A percentile compares a stretch with the other conserved stretches of the same genome.
Evolutionary conservation across 257 asterid species (phyloP).

Genomic region (Jaltomata sinuosa): DNA sequence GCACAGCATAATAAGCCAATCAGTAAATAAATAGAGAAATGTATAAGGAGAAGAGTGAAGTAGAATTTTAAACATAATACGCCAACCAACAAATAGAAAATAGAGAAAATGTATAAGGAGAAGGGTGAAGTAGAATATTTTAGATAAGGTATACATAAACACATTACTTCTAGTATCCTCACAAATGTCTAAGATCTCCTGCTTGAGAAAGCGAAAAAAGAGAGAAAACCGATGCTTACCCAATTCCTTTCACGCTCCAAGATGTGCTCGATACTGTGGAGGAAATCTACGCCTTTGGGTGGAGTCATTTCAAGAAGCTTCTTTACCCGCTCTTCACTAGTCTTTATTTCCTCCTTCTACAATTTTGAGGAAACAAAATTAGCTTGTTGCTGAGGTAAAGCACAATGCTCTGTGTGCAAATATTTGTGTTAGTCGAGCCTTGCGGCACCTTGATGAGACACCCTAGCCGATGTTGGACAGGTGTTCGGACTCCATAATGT

Average conservation of each 20-base stretch:
- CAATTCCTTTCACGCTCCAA: slow-evolving; percentile 96
- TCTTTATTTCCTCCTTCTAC: slow-evolving; percentile 82
- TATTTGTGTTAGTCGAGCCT: not conserved
- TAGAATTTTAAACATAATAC: not conserved
- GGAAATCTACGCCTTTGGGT: slow-evolving; percentile 86
- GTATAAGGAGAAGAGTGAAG: not conserved
- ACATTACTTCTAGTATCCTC: not conserved
- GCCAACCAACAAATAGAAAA: slow-evolving; percentile 2
- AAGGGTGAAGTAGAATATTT: not conserved
- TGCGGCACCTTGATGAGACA: not conserved
- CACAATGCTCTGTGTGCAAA: not conserved
- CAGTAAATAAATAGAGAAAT: slow-evolving; percentile 7
- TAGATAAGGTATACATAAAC: not conserved
- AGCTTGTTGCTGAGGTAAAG: not conserved
- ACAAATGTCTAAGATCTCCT: not conserved
- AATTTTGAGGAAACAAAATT: slow-evolving; percentile 16
- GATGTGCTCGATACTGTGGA: slow-evolving; percentile 81
- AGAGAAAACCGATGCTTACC: slow-evolving; percentile 42
- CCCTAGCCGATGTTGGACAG: not conserved
- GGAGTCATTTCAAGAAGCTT: slow-evolving; percentile 90
- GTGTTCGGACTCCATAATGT: not conserved
- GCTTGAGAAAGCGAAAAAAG: not conserved
- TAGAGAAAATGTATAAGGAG: slow-evolving; percentile 2
- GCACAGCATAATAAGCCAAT: slow-evolving; percentile 4
- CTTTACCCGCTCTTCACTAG: slow-evolving; percentile 78